Conservation (phyloP, 495 filamentous ascomycete species). For the Peziza echinospora region DNA sequence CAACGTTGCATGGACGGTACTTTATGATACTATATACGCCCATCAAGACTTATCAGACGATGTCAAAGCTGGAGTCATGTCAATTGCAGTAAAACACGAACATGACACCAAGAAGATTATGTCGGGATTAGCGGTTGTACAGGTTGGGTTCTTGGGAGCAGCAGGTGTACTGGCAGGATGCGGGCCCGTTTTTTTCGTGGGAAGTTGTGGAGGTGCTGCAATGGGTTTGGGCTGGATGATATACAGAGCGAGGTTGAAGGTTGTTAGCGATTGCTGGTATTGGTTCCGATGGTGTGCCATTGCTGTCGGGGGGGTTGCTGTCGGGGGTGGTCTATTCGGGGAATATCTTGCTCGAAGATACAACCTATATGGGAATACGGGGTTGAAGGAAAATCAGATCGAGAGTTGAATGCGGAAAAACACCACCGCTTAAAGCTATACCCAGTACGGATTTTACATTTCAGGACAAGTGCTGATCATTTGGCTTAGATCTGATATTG, state of each 20-base stretch:
- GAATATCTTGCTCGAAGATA: conserved; percentile 34
- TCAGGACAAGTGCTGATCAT: too few species aligned
- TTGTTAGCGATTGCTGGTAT: conserved; percentile 78
- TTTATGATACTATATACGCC: conserved; percentile 98
- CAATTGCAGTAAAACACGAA: conserved; percentile 76
- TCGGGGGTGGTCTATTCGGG: conserved; percentile 32
- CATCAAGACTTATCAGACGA: conserved; percentile 98
- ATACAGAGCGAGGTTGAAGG: conserved; percentile 62
- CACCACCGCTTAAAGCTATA: too few species aligned
- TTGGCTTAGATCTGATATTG: too few species aligned
- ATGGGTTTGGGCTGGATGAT: conserved; percentile 70
- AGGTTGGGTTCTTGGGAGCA: conserved; percentile 57
- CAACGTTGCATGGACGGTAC: conserved; percentile 78
- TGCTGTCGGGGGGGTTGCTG: conserved; percentile 43
- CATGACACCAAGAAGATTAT: conserved; percentile 71
- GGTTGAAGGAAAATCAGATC: too few species aligned
- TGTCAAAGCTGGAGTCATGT: conserved; percentile 79
- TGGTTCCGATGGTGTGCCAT: conserved; percentile 71
- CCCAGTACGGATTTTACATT: too few species aligned
- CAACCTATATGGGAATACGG: conserved; percentile 12
- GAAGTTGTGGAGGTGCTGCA: conserved; percentile 65
- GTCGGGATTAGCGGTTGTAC: conserved; percentile 47
- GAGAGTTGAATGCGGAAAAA: too few species aligned
- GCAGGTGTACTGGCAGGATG: conserved; percentile 53
- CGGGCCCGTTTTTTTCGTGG: conserved; percentile 66